A percentile compares a stretch with the other conserved stretches of the same genome.
Conservation (phyloP, 169 alveolate genomes). For the Theileria equi region DNA sequence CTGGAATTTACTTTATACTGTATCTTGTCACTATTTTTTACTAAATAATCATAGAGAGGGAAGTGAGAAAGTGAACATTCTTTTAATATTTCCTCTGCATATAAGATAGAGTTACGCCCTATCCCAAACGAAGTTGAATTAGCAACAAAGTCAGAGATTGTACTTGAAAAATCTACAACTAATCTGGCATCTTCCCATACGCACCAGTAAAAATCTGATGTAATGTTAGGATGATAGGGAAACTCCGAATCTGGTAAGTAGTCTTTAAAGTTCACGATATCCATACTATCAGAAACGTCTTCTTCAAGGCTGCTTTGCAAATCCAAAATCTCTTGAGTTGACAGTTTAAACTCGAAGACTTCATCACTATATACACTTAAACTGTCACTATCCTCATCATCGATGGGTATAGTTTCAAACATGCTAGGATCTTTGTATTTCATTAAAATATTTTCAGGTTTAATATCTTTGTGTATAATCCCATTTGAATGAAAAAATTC, state of each 20-base stretch:
- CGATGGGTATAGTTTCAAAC: constrained; percentile 15
- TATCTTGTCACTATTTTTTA: background rate
- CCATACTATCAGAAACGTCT: no score
- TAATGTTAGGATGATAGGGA: background rate
- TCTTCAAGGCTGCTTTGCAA: no score
- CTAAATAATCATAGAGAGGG: background rate
- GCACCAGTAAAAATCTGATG: background rate
- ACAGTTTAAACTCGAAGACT: no score
- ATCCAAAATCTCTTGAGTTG: no score
- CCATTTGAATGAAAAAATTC: constrained; percentile 35
- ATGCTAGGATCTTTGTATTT: background rate
- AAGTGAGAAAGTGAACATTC: no score
- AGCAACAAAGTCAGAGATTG: no score
- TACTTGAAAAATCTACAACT: background rate
- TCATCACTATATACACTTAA: no score
- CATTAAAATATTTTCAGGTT: constrained; percentile 74
- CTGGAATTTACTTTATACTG: constrained; percentile 5
- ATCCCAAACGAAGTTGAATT: no score
- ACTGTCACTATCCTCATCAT: no score
- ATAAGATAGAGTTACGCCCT: background rate
- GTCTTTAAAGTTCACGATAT: no score
- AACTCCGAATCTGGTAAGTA: no score
- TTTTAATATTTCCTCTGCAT: background rate
- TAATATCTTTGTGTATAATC: constrained; percentile 73
- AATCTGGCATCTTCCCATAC: constrained; percentile 9